Conservation (phyloP, 495 filamentous ascomycete genomes). For the Lasiosphaeris hirsuta region DNA sequence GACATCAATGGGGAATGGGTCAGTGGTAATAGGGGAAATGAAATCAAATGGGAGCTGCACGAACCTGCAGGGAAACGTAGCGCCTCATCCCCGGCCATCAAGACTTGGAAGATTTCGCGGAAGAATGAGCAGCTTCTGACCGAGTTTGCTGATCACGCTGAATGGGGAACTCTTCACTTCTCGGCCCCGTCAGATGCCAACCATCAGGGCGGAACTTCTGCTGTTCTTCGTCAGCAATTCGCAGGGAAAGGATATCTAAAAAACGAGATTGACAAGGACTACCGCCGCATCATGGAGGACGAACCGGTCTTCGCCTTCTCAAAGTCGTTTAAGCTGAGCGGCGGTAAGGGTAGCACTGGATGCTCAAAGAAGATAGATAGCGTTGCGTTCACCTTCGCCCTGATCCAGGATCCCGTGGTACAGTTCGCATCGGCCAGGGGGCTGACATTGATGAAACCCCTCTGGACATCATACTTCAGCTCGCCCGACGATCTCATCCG, state of each 20-base stretch:
- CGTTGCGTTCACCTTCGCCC: slow-evolving; percentile 76
- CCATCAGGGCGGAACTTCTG: slow-evolving; percentile 69
- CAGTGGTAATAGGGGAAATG: slow-evolving; percentile 65
- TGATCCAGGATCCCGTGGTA: slow-evolving; percentile 78
- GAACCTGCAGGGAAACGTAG: slow-evolving; percentile 22
- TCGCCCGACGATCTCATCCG: slow-evolving; percentile 59
- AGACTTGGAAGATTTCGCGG: slow-evolving; percentile 61
- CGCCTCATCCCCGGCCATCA: slow-evolving; percentile 31
- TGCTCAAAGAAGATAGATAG: slow-evolving; percentile 40
- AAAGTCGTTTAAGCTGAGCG: slow-evolving; percentile 62
- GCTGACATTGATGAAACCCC: slow-evolving; percentile 74
- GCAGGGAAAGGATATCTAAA: slow-evolving; percentile 61
- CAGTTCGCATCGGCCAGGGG: slow-evolving; percentile 84
- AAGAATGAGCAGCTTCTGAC: slow-evolving; percentile 64
- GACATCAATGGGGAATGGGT: slow-evolving; percentile 91
- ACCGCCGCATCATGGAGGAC: slow-evolving; percentile 73
- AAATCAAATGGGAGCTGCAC: slow-evolving; percentile 66
- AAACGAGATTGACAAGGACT: slow-evolving; percentile 55
- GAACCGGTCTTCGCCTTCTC: slow-evolving; percentile 91
- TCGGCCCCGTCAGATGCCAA: slow-evolving; percentile 62
- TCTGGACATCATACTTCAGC: slow-evolving; percentile 77
- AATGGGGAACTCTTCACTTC: slow-evolving; percentile 86
- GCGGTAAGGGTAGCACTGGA: slow-evolving; percentile 23
- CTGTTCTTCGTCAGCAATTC: slow-evolving; percentile 67
- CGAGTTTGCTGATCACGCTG: slow-evolving; percentile 71